phyloP scores from a whole-genome alignment of 805 yeast genomes.

The Metschnikowia lochheadii region DNA sequence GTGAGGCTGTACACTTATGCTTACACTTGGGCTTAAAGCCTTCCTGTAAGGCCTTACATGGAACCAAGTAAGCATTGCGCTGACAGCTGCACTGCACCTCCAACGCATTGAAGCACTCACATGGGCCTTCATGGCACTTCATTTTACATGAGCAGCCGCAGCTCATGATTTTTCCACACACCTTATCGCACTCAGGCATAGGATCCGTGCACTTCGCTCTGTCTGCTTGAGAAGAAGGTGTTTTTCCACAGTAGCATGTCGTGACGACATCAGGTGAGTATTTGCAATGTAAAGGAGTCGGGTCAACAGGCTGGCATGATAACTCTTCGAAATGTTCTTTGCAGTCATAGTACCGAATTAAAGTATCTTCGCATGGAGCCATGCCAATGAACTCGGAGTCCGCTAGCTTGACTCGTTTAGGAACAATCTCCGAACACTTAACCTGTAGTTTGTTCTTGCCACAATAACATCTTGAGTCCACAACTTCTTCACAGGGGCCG shows the following conservation, averaged over 20 bases:
- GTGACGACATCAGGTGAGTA: slow-evolving; percentile 54
- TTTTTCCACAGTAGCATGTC: slow-evolving; percentile 80
- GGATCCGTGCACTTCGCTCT: slow-evolving; percentile 70
- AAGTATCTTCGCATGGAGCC: slow-evolving; percentile 27
- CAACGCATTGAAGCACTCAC: slow-evolving; percentile 57
- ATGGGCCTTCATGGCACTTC: slow-evolving; percentile 74
- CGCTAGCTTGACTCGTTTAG: slow-evolving; percentile 26
- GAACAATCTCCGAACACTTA: slow-evolving; percentile 42
- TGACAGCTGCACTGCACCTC: slow-evolving; percentile 62
- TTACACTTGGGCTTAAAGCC: slow-evolving; percentile 59
- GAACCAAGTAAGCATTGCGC: slow-evolving; percentile 50
- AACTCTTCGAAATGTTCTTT: slow-evolving; percentile 50
- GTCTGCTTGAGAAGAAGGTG: slow-evolving; percentile 37
- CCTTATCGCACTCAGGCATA: slow-evolving; percentile 65
- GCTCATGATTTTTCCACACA: slow-evolving; percentile 56
- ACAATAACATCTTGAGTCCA: slow-evolving; percentile 66
- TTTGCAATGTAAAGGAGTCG: slow-evolving; percentile 45
- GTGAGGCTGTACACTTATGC: slow-evolving; percentile 66
- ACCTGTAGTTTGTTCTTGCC: slow-evolving; percentile 49
- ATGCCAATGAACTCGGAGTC: slow-evolving; percentile 28
- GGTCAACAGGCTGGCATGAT: slow-evolving; percentile 50
- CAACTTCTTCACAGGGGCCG: slow-evolving; percentile 58
- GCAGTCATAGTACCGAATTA: slow-evolving; percentile 61
- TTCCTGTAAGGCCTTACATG: slow-evolving; percentile 54
- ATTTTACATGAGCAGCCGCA: slow-evolving; percentile 75